A percentile compares a stretch with the other conserved stretches of the same genome.
Conservation (phyloP, 352 stramenopile genomes). For the Thraustotheca clavata region DNA sequence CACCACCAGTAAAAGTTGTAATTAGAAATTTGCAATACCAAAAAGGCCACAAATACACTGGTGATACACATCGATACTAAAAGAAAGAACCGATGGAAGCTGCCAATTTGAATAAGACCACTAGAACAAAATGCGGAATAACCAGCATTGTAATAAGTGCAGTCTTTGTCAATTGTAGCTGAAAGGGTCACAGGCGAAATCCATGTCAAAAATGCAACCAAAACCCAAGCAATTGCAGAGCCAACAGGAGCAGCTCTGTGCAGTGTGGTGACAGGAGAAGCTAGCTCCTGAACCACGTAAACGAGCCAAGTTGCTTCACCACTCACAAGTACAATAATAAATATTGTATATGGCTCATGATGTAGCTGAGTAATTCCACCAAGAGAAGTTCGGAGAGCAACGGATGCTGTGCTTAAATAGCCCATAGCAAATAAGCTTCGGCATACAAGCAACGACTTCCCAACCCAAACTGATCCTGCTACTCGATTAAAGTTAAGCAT, state of each 20-base stretch:
- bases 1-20: slow-evolving; percentile 8
- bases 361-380: not conserved
- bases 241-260: not conserved
- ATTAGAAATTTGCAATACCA: not conserved
- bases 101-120: not conserved
- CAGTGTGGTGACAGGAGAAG: not conserved
- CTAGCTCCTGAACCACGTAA: not conserved
- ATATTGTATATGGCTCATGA: not conserved
- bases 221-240: not conserved
- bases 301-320: slow-evolving; percentile 3
- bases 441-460: not conserved
- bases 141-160: not conserved
- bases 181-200: not conserved
- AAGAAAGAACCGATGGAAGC: not conserved
- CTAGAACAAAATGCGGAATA: not conserved
- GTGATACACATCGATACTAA: not conserved
- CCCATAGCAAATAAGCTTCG: not conserved
- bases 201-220: not conserved
- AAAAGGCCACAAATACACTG: not conserved
- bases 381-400: not conserved
- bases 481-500: not conserved
- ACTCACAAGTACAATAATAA: not conserved
- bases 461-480: not conserved
- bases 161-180: not conserved
- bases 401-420: not conserved